phyloP scores from a whole-genome alignment of 2,329 filamentous ascomycete species.

The Ploettnerulaceae sp. region DNA sequence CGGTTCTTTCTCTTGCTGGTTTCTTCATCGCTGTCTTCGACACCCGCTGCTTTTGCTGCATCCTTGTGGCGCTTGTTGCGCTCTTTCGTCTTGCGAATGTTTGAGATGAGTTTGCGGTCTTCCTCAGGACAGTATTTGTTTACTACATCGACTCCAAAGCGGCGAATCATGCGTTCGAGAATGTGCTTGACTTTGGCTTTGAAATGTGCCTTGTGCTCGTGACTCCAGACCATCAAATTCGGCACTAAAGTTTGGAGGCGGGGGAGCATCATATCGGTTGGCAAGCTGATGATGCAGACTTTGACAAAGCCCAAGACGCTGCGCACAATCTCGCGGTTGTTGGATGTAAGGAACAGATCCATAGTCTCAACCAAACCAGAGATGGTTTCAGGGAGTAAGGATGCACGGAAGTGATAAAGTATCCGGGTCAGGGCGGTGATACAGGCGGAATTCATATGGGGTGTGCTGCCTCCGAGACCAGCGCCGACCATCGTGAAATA shows the following conservation, averaged over 20 bases:
- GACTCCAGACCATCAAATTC: slow-evolving; percentile 91
- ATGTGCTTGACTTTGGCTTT: slow-evolving; percentile 98
- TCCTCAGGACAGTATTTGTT: slow-evolving; percentile 77
- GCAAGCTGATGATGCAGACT: slow-evolving; percentile 83
- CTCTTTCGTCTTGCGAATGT: slow-evolving; percentile 94
- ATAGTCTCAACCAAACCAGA: slow-evolving; percentile 88
- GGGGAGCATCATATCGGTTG: slow-evolving; percentile 71
- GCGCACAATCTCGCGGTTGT: slow-evolving; percentile 94
- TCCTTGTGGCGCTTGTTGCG: slow-evolving; percentile 87
- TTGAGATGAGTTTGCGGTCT: slow-evolving; percentile 84
- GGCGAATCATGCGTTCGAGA: slow-evolving; percentile 84
- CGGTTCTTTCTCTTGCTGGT: slow-evolving; percentile 51
- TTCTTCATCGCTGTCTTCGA: slow-evolving; percentile 52
- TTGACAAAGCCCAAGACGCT: slow-evolving; percentile 96
- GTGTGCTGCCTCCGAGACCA: slow-evolving; percentile 84
- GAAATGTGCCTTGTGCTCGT: slow-evolving; percentile 97
- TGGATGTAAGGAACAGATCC: slow-evolving; percentile 91
- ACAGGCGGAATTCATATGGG: slow-evolving; percentile 97
- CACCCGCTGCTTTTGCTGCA: slow-evolving; percentile 52
- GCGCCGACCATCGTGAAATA: slow-evolving; percentile 98
- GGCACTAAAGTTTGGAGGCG: slow-evolving; percentile 74
- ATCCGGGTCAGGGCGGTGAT: slow-evolving; percentile 93
- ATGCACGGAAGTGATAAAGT: slow-evolving; percentile 80
- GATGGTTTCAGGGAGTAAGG: slow-evolving; percentile 64
- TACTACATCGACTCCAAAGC: slow-evolving; percentile 79